Evolutionary conservation across 2,329 filamentous ascomycete genomes (phyloP).

Genomic region (Sclerotinia nivalis): DNA sequence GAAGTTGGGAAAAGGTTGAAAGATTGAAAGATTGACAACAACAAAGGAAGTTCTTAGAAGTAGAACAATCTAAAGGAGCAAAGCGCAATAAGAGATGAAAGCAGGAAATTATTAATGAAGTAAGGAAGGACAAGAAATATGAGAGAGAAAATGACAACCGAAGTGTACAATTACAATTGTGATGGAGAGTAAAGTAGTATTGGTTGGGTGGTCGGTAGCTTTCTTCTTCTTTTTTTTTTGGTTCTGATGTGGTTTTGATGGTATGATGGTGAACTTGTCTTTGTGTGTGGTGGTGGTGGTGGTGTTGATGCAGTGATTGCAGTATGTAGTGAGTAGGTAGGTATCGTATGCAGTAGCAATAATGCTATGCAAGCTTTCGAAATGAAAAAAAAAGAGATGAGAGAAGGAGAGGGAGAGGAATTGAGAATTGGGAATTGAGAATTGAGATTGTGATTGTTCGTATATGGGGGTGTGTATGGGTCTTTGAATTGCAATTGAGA

Average conservation of each 20-base stretch:
- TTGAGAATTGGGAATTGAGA: background rate
- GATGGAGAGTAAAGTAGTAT: background rate
- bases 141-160: background rate
- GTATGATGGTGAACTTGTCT: too few relatives aligned
- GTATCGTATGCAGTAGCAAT: slow-evolving; percentile 1
- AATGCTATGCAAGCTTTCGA: slow-evolving; percentile 16
- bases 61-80: slow-evolving; percentile 4
- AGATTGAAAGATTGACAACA: slow-evolving; percentile 1
- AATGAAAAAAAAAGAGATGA: background rate
- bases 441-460: slow-evolving; percentile 1
- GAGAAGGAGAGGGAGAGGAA: background rate
- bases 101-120: background rate
- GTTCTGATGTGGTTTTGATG: background rate
- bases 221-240: background rate
- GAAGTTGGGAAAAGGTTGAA: background rate
- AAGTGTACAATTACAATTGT: slow-evolving; percentile 11
- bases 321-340: slow-evolving; percentile 1
- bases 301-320: slow-evolving; percentile 13
- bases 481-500: slow-evolving; percentile 20
- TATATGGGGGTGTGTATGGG: background rate
- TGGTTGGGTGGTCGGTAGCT: background rate
- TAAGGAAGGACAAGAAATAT: slow-evolving; percentile 7
- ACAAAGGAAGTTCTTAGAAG: slow-evolving; percentile 19
- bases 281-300: background rate
- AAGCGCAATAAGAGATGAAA: slow-evolving; percentile 7